Evolutionary conservation across 805 yeast genomes (phyloP).

Genomic region (Myxozyma melibiosi): DNA sequence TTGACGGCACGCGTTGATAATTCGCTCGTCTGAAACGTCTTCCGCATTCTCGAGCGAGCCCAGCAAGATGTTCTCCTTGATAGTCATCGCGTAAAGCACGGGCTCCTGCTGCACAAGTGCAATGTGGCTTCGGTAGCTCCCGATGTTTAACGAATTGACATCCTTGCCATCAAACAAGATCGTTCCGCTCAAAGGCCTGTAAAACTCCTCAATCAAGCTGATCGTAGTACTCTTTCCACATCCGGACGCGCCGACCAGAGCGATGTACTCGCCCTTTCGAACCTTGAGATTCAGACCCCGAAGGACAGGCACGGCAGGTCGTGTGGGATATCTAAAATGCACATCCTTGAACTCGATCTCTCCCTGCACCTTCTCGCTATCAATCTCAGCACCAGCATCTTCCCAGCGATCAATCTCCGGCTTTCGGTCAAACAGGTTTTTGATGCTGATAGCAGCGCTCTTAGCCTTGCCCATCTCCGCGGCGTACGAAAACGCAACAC

Average conservation of each 20-base stretch:
- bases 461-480: slow-evolving; percentile 51
- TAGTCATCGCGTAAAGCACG: slow-evolving; percentile 70
- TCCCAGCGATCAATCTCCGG: slow-evolving; percentile 45
- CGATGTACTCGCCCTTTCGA: slow-evolving; percentile 84
- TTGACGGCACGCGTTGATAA: slow-evolving; percentile 49
- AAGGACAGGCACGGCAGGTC: slow-evolving; percentile 37
- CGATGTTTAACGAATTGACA: slow-evolving; percentile 62
- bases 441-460: slow-evolving; percentile 43
- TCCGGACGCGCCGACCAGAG: slow-evolving; percentile 89
- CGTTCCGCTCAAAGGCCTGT: slow-evolving; percentile 49
- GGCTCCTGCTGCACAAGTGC: slow-evolving; percentile 66
- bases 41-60: slow-evolving; percentile 36
- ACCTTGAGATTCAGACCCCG: slow-evolving; percentile 35
- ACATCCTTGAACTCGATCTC: slow-evolving; percentile 52
- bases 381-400: slow-evolving; percentile 35
- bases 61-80: slow-evolving; percentile 68
- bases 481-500: slow-evolving; percentile 46
- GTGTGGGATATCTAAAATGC: slow-evolving; percentile 39
- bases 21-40: slow-evolving; percentile 44
- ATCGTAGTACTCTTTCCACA: slow-evolving; percentile 49
- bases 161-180: slow-evolving; percentile 85
- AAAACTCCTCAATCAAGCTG: slow-evolving; percentile 59
- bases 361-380: slow-evolving; percentile 47
- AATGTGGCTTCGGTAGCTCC: slow-evolving; percentile 53
- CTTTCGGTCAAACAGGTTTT: slow-evolving; percentile 39